Conservation (phyloP, 78 protist genomes). For the Speleostelium caveatum region DNA sequence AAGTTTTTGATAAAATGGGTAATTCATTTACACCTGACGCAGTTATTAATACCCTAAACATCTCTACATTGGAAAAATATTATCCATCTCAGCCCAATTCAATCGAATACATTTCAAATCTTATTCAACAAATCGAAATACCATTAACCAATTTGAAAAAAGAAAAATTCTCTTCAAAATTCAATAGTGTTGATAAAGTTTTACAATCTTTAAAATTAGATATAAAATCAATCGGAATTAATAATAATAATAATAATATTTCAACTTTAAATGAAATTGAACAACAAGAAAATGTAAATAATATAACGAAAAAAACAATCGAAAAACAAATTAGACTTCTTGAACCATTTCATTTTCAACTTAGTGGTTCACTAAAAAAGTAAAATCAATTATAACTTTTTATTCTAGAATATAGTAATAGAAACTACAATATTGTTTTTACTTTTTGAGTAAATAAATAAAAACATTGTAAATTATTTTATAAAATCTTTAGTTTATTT, state of each 20-base stretch:
- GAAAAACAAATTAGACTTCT: not conserved
- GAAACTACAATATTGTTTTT: too few relatives aligned
- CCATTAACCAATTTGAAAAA: not conserved
- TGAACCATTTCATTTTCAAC: constrained; percentile 10
- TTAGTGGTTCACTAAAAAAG: not conserved
- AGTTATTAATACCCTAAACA: constrained; percentile 22
- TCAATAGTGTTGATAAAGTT: not conserved
- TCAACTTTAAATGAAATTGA: not conserved
- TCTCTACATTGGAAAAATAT: constrained; percentile 2
- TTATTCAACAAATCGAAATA: not conserved
- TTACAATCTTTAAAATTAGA: not conserved
- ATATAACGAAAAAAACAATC: not conserved
- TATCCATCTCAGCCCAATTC: not conserved
- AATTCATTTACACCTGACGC: constrained; percentile 42
- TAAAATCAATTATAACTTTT: not conserved
- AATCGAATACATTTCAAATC: not conserved
- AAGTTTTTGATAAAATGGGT: constrained; percentile 3
- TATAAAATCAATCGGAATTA: not conserved
- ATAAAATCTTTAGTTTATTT: too few relatives aligned
- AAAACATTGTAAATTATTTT: too few relatives aligned
- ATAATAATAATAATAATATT: not conserved
- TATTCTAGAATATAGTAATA: not conserved
- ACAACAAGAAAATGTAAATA: not conserved
- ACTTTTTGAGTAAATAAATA: too few relatives aligned
- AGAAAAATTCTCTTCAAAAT: not conserved